Conservation (phyloP, 176 grass and related monocot species). For the Melocanna baccifera region DNA sequence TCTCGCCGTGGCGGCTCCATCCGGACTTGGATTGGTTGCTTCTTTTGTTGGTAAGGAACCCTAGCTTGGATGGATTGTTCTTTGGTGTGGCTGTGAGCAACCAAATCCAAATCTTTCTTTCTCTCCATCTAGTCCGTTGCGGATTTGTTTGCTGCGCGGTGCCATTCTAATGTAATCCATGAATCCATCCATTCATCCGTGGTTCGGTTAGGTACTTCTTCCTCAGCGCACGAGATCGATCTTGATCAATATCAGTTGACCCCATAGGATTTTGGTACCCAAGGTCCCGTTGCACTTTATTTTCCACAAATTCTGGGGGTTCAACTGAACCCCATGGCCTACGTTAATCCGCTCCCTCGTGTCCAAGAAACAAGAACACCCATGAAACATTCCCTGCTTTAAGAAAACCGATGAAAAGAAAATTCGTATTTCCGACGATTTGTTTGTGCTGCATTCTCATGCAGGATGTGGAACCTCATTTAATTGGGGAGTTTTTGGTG, state of each 20-base stretch:
- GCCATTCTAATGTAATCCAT: background rate
- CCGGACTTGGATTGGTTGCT: background rate
- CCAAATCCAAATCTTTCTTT: background rate
- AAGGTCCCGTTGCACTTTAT: background rate
- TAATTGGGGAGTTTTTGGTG: background rate
- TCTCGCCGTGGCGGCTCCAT: background rate
- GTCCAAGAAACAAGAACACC: background rate
- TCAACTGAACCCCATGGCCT: background rate
- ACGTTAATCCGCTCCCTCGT: background rate
- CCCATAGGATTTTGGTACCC: background rate
- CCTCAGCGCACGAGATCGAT: background rate
- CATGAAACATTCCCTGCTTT: background rate
- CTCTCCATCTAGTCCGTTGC: background rate
- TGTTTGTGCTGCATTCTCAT: background rate
- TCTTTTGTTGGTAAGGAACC: conserved; percentile 16
- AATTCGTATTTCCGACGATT: background rate
- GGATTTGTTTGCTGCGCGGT: background rate
- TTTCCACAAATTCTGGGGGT: background rate
- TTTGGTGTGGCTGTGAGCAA: background rate
- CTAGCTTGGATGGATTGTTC: background rate
- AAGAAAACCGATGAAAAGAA: background rate
- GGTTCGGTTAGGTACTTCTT: background rate
- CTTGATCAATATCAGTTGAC: background rate
- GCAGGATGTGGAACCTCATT: background rate
- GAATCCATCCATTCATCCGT: background rate